phyloP scores from a whole-genome alignment of 2,329 filamentous ascomycete genomes.

The Alternaria postmessia region DNA sequence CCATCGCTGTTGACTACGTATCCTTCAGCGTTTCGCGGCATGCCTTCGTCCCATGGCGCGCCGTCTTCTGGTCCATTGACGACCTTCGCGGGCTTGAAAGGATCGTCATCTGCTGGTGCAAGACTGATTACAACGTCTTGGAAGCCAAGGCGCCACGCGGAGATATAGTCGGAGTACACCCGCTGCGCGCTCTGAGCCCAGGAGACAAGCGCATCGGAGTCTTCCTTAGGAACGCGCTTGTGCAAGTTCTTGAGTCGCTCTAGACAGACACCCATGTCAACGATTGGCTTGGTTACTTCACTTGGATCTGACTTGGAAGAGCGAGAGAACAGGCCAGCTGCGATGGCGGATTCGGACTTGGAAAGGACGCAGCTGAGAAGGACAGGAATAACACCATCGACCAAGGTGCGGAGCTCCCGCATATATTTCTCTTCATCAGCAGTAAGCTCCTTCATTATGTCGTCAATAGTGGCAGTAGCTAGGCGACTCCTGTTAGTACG shows the following conservation, averaged over 20 bases:
- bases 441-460: conserved; percentile 80
- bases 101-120: conserved; percentile 73
- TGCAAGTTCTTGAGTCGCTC: conserved; percentile 85
- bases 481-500: conserved; percentile 74
- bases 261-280: conserved; percentile 90
- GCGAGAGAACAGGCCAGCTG: conserved; percentile 72
- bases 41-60: conserved; percentile 61
- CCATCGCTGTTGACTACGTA: conserved; percentile 76
- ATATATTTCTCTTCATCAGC: conserved; percentile 88
- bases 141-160: conserved; percentile 90
- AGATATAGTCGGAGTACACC: conserved; percentile 85
- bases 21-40: conserved; percentile 66
- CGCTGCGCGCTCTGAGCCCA: conserved; percentile 84
- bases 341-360: conserved; percentile 69
- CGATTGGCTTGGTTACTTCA: conserved; percentile 81
- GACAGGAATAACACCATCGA: conserved; percentile 94
- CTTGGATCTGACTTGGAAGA: conserved; percentile 63
- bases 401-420: conserved; percentile 88
- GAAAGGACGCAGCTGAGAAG: conserved; percentile 84
- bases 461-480: conserved; percentile 73
- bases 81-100: conserved; percentile 57
- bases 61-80: conserved; percentile 56
- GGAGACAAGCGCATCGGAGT: conserved; percentile 73
- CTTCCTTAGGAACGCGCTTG: conserved; percentile 77
- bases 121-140: conserved; percentile 94